Percentiles rank a stretch among this genome's conserved stretches.
Evolutionary conservation across 208 protist genomes (phyloP).

Genomic region (Leishmania braziliensis): DNA sequence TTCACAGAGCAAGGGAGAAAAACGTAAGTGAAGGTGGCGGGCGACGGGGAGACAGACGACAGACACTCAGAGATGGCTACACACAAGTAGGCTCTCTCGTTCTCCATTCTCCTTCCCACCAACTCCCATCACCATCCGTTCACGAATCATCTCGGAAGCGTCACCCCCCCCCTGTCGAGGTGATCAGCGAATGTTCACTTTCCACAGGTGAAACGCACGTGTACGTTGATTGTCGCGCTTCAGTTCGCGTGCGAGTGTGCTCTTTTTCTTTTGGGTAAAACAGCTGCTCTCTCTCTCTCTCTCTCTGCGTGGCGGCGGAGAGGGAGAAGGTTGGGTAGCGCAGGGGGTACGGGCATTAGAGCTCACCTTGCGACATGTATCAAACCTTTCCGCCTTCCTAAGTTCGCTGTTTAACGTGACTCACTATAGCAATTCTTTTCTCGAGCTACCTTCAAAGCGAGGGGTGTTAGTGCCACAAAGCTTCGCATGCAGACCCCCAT

Average conservation of each 20-base stretch:
- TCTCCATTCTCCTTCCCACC: background rate
- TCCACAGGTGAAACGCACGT: background rate
- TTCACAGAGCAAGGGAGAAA: background rate
- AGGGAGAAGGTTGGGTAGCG: background rate
- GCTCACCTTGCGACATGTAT: background rate
- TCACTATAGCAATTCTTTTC: background rate
- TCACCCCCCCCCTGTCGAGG: background rate
- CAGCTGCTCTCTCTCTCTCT: too few relatives aligned
- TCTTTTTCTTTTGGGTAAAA: background rate
- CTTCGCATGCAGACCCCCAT: background rate
- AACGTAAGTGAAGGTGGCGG: background rate
- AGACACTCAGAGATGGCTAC: background rate
- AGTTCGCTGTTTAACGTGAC: background rate
- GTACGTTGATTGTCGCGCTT: background rate
- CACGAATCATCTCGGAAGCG: background rate
- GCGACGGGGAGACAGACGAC: background rate
- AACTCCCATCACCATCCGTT: background rate
- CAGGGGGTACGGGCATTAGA: background rate
- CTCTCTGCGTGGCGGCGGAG: background rate
- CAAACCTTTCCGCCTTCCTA: background rate
- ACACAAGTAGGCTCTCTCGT: background rate
- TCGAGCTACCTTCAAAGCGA: background rate
- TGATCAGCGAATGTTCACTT: background rate
- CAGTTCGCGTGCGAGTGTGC: background rate
- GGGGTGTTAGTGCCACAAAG: background rate